Base-by-base conservation (phyloP, 73 alveolate species). In the Durusdinium trenchii region DNA sequence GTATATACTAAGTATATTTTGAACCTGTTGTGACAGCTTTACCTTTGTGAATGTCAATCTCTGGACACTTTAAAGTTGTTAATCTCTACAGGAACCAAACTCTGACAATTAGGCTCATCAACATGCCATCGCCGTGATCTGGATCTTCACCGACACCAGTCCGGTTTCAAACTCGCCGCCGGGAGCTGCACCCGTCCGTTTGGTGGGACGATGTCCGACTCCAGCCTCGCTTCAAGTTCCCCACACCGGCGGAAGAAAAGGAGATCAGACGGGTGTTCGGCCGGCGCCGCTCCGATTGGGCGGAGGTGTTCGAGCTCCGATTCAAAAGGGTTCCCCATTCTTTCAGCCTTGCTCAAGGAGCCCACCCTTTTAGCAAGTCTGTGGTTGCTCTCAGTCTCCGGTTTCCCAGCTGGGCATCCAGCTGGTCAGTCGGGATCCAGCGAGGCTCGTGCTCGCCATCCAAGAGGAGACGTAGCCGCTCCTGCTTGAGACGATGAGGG, bases 381-480 rank as follows among this genome's bases (percentile, higher is more conserved):
- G 73, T 32, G 18, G 18, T n/a, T n/a, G n/a, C 73, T 32, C 1
- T 60, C 73, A 23, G 30, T 23, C 73, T 32, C 1, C 30, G 18
- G n/a, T 32, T 23, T 23, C 73, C 69, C 69, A 23, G 1, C 52
- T 48, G 81, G 5, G 35, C 46, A 50, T 75, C 69, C 45, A 9
- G 86, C 97, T 42, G 64, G 57, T 91, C 97, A 28, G 97, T 91
- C 42, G 97, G 60, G 57, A 91, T 54, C 97, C 87, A 91, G n/a
- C 84, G 60, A 1, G 97, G 78, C 43, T 91, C 89, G 14, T 32
- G 20, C 76, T 69, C 97, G 57, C 60, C 87, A 30, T 91, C 97
- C 97, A 67, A 76, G 75, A 64, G 32, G 36, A 91, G 60, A 46
- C 84, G 75, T 18, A 91, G 57, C 38, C 97, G 60, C 76, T 91